Conservation (phyloP, 345 rosid species). For the Acer campestre region DNA sequence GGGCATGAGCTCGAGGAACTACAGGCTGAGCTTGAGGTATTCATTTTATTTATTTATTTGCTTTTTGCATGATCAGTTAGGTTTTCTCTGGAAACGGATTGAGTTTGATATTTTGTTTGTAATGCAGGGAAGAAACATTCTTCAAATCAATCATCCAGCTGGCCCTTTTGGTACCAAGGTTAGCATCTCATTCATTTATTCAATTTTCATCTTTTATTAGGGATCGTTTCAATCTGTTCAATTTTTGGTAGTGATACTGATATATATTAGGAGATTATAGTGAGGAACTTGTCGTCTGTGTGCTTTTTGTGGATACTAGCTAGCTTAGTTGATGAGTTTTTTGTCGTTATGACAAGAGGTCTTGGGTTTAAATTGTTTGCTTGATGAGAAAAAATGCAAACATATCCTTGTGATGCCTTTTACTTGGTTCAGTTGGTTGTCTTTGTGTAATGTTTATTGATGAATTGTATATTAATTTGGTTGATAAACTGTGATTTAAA, state of each 20-base stretch:
- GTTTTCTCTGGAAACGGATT: not conserved
- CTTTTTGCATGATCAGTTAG: not conserved
- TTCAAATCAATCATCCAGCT: constrained; percentile 36
- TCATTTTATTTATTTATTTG: not conserved
- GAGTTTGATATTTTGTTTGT: not conserved
- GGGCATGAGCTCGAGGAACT: constrained; percentile 63
- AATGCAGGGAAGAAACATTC: constrained; percentile 41
- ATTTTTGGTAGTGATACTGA: not conserved
- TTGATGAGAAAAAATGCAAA: not conserved
- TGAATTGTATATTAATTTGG: not conserved
- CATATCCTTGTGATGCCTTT: not conserved
- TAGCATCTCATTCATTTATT: constrained; percentile 4
- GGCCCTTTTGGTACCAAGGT: constrained; percentile 61
- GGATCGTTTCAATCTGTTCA: not conserved
- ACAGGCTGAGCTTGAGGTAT: constrained; percentile 45
- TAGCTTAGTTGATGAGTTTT: not conserved
- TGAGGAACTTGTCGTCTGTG: not conserved
- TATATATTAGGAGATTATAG: not conserved
- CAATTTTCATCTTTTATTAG: not conserved
- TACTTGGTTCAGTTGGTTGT: not conserved
- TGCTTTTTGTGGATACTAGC: not conserved
- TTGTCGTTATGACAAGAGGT: not conserved
- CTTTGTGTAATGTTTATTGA: not conserved
- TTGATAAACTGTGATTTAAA: not conserved
- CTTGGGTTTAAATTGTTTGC: not conserved